A percentile compares a stretch with the other conserved stretches of the same genome.
phyloP scores from a whole-genome alignment of 2,329 filamentous ascomycete genomes.

The Claviceps humidiphila region DNA sequence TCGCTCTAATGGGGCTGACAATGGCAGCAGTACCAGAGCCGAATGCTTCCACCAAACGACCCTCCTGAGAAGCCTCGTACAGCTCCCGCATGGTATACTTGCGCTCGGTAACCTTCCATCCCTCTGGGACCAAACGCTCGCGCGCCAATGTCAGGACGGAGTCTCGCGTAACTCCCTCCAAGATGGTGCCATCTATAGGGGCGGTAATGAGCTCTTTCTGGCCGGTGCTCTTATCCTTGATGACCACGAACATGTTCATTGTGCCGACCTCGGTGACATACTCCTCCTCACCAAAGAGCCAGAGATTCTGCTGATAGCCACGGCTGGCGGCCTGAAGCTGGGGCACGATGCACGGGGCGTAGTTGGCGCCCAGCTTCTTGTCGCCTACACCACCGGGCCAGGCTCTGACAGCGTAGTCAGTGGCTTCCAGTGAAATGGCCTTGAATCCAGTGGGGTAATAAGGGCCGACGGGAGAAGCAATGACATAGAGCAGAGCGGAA shows the following conservation, averaged over 20 bases:
- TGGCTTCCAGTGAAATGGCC: slow-evolving; percentile 87
- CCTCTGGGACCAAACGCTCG: slow-evolving; percentile 69
- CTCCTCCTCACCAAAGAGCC: slow-evolving; percentile 92
- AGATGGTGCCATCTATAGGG: slow-evolving; percentile 88
- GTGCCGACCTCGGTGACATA: slow-evolving; percentile 95
- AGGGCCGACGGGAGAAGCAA: slow-evolving; percentile 89
- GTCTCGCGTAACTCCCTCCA: slow-evolving; percentile 89
- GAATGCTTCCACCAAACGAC: slow-evolving; percentile 83
- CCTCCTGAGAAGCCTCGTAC: slow-evolving; percentile 67
- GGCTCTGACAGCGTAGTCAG: slow-evolving; percentile 88
- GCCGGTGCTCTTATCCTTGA: slow-evolving; percentile 76
- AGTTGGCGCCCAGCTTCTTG: slow-evolving; percentile 98
- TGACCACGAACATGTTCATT: slow-evolving; percentile 92
- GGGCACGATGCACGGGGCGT: slow-evolving; percentile 96
- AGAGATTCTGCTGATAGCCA: slow-evolving; percentile 96
- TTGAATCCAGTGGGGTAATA: slow-evolving; percentile 99
- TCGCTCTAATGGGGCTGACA: slow-evolving; percentile 77
- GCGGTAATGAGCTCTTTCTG: slow-evolving; percentile 90
- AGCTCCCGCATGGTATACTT: slow-evolving; percentile 88
- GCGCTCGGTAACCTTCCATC: slow-evolving; percentile 78
- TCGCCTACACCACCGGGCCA: slow-evolving; percentile 97
- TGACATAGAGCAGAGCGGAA: slow-evolving; percentile 83
- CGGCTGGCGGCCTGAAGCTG: slow-evolving; percentile 83
- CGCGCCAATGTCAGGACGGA: slow-evolving; percentile 76
- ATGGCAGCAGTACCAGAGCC: slow-evolving; percentile 89